phyloP scores from a whole-genome alignment of 768 basidiomycete species.

The Cyclocybe cylindracea region DNA sequence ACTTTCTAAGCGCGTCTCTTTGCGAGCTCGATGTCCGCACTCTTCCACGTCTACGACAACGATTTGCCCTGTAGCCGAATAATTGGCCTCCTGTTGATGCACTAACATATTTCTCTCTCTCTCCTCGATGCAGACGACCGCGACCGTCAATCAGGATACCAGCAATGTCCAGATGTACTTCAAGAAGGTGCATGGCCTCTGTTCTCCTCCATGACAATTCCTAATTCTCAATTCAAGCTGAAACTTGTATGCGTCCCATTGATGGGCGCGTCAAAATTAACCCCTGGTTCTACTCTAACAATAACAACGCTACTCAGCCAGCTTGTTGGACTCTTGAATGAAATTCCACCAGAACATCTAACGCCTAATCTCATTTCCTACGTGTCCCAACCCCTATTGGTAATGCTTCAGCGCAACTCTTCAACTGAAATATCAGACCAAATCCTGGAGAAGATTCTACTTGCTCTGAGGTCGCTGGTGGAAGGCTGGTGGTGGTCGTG shows the following conservation, averaged over 20 bases:
- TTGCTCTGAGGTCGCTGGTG: constrained; percentile 57
- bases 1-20: too few relatives aligned
- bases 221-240: constrained; percentile 31
- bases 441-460: constrained; percentile 73
- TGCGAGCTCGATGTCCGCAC: too few relatives aligned
- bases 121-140: background rate
- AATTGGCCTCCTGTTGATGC: too few relatives aligned
- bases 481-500: constrained; percentile 86
- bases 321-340: constrained; percentile 49
- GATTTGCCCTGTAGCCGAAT: too few relatives aligned
- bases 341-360: constrained; percentile 42
- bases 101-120: background rate
- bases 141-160: constrained; percentile 5
- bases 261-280: constrained; percentile 67
- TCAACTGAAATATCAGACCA: constrained; percentile 74
- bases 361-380: constrained; percentile 73
- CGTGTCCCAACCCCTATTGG: constrained; percentile 84
- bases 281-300: constrained; percentile 48
- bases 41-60: too few relatives aligned
- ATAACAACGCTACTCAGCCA: constrained; percentile 55
- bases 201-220: background rate
- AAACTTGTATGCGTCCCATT: constrained; percentile 84
- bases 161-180: constrained; percentile 18
- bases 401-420: constrained; percentile 77
- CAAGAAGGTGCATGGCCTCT: constrained; percentile 15